These are phyloP conservation scores for Myotisia sp. DNA, from an alignment of 2,329 filamentous ascomycete species.

Conservation along the genomic window DNA sequence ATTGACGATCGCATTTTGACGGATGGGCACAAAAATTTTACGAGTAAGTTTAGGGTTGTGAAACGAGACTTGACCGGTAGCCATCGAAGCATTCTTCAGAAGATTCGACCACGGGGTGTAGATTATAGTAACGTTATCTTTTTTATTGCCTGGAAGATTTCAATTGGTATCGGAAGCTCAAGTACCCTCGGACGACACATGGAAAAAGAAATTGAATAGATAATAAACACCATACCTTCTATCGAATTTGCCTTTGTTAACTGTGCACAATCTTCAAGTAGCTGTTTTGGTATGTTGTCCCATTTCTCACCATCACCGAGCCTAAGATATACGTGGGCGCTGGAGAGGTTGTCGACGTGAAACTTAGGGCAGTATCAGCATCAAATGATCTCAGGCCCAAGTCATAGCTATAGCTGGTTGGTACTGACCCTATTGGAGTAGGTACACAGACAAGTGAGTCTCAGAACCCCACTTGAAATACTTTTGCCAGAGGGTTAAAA, in stretches of 20 bases:
- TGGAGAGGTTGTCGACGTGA: constrained; percentile 93
- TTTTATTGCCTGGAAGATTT: constrained; percentile 94
- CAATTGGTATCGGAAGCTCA: no score
- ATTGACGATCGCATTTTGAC: constrained; percentile 87
- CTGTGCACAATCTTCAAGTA: constrained; percentile 83
- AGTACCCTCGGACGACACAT: neutral
- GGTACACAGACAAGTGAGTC: constrained; percentile 1
- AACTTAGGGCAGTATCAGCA: no score
- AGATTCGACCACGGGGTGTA: constrained; percentile 98
- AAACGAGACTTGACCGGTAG: constrained; percentile 85
- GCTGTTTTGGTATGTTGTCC: constrained; percentile 61
- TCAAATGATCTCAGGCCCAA: no score
- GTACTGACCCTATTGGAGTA: no score
- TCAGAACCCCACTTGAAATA: neutral
- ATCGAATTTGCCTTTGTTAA: constrained; percentile 98
- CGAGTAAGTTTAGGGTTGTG: constrained; percentile 75
- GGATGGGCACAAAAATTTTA: constrained; percentile 60
- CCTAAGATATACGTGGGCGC: constrained; percentile 89
- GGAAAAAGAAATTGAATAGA: neutral
- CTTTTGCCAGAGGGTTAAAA: neutral
- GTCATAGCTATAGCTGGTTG: no score
- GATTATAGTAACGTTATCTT: constrained; percentile 90
- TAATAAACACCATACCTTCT: constrained; percentile 47
- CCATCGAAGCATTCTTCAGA: constrained; percentile 92
- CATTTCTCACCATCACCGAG: constrained; percentile 64